Base-by-base conservation (phyloP, 495 filamentous ascomycete species). In the Penicillium salamii region DNA sequence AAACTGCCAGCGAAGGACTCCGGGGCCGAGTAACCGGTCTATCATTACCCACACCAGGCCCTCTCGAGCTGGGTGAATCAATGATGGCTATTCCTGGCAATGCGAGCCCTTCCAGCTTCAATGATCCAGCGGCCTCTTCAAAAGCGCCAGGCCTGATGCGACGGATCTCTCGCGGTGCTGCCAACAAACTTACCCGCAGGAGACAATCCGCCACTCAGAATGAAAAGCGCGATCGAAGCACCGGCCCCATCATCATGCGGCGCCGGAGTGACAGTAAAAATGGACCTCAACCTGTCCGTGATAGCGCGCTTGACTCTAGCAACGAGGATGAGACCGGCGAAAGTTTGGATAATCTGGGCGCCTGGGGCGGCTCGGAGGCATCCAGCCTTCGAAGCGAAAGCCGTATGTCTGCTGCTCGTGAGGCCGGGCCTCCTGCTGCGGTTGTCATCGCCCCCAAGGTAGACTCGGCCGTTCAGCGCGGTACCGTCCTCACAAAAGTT, bases 221-320 rank as follows among this genome's bases (percentile, higher is more conserved):
- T 17, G 83, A 83, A 47, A 88, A 82, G 59, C 82, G 89, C 20
- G 90, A 96, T 58, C 84, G 85, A 26, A 96, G 91, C 63, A 85
- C 86, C 19, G 93, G 93, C 0, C 93, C 93, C 2, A 85, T 92
- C 20, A 84, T 95, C 24, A 81, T 93, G 68, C 83, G 93, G 43
- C 79, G 89, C 46, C 81, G 91, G 45, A 95, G 91, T 59, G 90
- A 95, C 62, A 93, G 89, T 69, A 91, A 86, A 61, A 85, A 80
- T 44, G 80, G 80, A 5, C 75, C 70, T 5, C 81, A 85, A 60
- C 59, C 69, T 55, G 50, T 77, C 50, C 62, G 84, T 76, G 69
- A 71, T 47, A 61, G 69, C 63, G 57, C 75, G 44, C 52, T 77
- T 46, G 76, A 86, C 42, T 70, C 70, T 42, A 63, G 68, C 74